These are phyloP conservation scores for Orychophragmus violaceus DNA, from an alignment of 345 rosid species.

Conservation along the genomic window DNA sequence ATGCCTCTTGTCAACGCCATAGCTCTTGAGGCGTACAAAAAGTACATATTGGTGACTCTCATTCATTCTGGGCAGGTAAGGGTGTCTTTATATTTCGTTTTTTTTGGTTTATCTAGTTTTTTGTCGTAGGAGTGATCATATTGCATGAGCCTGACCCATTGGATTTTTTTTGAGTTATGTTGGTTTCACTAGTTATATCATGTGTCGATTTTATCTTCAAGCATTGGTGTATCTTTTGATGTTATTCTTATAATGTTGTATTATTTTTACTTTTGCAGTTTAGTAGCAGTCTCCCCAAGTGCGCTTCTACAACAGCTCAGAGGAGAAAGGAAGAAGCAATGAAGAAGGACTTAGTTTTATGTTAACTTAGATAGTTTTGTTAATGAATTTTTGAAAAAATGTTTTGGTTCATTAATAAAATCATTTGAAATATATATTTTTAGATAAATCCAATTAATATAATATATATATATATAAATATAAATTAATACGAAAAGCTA, in stretches of 20 bases:
- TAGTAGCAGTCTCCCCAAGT: constrained; percentile 70
- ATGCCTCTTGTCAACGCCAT: no score
- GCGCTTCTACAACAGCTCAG: constrained; percentile 74
- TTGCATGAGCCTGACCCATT: background rate
- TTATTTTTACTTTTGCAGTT: no score
- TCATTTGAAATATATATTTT: no score
- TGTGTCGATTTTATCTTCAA: background rate
- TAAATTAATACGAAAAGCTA: no score
- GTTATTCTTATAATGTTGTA: constrained; percentile 15
- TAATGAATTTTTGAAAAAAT: no score
- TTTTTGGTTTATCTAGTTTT: background rate
- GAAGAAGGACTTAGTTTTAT: no score
- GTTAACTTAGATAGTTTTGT: no score
- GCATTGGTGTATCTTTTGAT: background rate
- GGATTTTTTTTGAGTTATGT: background rate
- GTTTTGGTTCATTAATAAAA: no score
- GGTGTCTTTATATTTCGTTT: background rate
- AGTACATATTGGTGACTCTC: constrained; percentile 75
- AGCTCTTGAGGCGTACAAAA: no score
- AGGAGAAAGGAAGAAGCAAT: no score
- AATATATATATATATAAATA: no score
- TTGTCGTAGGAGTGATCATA: background rate
- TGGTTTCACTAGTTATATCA: background rate
- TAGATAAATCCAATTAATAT: no score
- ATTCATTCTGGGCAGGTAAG: constrained; percentile 76